Base-by-base conservation (phyloP, 345 rosid genomes). In the Corymbia maculata region DNA sequence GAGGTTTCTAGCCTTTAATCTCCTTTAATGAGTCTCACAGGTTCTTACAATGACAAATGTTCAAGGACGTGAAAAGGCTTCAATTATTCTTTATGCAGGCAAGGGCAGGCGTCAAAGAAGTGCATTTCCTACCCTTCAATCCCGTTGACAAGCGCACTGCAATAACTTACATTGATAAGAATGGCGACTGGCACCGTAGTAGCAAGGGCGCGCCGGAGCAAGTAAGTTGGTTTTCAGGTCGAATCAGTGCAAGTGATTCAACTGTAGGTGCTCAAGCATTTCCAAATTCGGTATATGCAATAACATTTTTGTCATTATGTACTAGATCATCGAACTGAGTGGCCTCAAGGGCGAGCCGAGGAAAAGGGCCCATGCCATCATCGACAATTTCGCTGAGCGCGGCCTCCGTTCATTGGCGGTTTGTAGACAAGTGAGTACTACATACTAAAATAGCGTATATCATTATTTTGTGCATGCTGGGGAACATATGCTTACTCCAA, bases 121-220 rank as follows among this genome's bases (percentile, higher is more conserved):
- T 94, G 70, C 99, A 97, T 92, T 97, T 97, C 97, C 87, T 97
- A 36, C 99, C 99, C 30, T 97, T 97, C 92, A 97, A 97, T 88
- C 99, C 99, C 0, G 99, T 97, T 47, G 99, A 94, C 4, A 97
- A 97, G 92, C 97, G 98, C 85, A 97, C 99, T 36, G 99, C 99
- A 6, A 97, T 96, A 55, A 97, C 99, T 66, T 97, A 96, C 91
- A 88, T 91, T 19, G 98, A 96, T 70, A 86, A 86, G 90, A 89
- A 91, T 11, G 99, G 95, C 13, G 93, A 96, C 79, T 98, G 99
- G 99, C 94, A 94, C 87, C 91, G 98, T 57, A 86, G 94, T 80
- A 98, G 99, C 92, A 98, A 98, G 92, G 99, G 99, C 85, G 98
- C 99, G 79, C 99, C 99, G 1, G 99, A 98, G 92, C 99, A 98